Evolutionary conservation across 73 alveolate species (phyloP).

Genomic region (Paramecium sonneborni): DNA sequence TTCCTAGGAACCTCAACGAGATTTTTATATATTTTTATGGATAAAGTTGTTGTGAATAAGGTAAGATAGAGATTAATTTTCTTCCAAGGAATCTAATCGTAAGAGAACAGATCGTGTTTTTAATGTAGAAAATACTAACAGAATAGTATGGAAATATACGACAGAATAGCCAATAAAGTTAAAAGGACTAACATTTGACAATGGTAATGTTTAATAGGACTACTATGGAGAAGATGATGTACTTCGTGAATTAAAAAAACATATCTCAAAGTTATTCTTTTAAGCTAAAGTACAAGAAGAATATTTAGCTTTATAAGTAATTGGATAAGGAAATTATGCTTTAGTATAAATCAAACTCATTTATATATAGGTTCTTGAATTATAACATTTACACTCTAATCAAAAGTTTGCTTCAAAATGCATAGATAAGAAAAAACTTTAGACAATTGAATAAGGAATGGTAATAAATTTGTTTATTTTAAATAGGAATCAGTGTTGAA

Average conservation of each 20-base stretch:
- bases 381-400: slow-evolving; percentile 46
- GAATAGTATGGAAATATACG: slow-evolving; percentile 30
- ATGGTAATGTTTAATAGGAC: background rate
- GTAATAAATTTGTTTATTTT: background rate
- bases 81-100: background rate
- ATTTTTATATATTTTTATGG: background rate
- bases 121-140: background rate
- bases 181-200: background rate
- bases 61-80: background rate
- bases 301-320: slow-evolving; percentile 6
- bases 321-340: slow-evolving; percentile 46
- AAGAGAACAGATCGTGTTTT: slow-evolving; percentile 35
- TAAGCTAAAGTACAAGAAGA: slow-evolving; percentile 14
- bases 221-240: slow-evolving; percentile 22
- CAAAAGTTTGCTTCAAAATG: slow-evolving; percentile 58
- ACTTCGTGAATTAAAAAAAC: slow-evolving; percentile 5
- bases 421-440: slow-evolving; percentile 50
- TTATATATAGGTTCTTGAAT: slow-evolving; percentile 14
- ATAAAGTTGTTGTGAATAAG: background rate
- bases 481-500: slow-evolving; percentile 46
- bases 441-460: slow-evolving; percentile 51
- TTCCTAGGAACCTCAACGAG: background rate
- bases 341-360: background rate
- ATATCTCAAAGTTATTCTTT: background rate
- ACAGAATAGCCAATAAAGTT: slow-evolving; percentile 1